phyloP scores from a whole-genome alignment of 257 asterid species.

The Ehretia macrophylla region DNA sequence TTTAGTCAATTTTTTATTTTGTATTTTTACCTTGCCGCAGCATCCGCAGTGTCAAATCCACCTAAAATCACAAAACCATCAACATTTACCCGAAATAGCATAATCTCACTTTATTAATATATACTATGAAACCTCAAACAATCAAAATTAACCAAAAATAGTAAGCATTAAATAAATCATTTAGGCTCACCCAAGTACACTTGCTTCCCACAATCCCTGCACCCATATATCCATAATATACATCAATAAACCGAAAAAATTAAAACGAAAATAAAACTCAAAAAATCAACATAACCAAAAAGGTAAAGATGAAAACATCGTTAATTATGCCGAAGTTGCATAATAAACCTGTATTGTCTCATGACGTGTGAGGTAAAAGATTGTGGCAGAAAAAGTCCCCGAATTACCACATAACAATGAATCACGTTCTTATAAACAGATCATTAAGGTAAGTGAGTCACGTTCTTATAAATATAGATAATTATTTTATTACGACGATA shows the following conservation, averaged over 20 bases:
- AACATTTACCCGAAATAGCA: constrained; percentile 10
- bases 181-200: constrained; percentile 1
- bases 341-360: too few species aligned
- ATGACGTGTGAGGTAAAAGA: too few species aligned
- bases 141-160: constrained; percentile 7
- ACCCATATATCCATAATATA: background rate
- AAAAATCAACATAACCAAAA: background rate
- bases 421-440: too few species aligned
- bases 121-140: background rate
- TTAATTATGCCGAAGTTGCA: too few species aligned
- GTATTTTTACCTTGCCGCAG: constrained; percentile 69
- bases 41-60: constrained; percentile 85
- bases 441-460: too few species aligned
- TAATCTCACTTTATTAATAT: constrained; percentile 1
- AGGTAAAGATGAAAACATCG: too few species aligned
- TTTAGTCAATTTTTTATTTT: too few species aligned
- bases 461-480: too few species aligned
- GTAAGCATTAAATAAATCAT: constrained; percentile 3
- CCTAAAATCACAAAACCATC: constrained; percentile 32
- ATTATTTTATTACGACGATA: too few species aligned
- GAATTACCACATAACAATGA: too few species aligned
- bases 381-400: too few species aligned
- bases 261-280: background rate
- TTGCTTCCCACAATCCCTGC: constrained; percentile 36
- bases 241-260: background rate